These are phyloP conservation scores for Verbascum thapsus DNA, from an alignment of 257 asterid species.

Conservation along the genomic window DNA sequence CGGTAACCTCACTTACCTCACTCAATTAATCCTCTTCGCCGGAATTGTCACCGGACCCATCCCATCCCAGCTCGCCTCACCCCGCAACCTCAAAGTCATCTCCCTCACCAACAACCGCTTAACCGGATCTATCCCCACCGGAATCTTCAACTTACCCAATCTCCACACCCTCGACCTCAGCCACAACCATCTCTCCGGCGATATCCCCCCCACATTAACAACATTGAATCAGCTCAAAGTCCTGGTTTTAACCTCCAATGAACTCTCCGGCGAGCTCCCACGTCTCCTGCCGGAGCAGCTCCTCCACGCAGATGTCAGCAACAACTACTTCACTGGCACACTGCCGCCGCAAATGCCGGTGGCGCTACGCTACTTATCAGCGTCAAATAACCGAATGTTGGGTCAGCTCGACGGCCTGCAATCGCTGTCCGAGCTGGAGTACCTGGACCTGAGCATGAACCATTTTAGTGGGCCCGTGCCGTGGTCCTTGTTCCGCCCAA, in stretches of 20 bases:
- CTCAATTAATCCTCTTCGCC: conserved; percentile 65
- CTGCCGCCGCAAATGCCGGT: conserved; percentile 51
- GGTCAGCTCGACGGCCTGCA: conserved; percentile 57
- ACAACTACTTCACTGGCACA: conserved; percentile 51
- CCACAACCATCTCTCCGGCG: conserved; percentile 57
- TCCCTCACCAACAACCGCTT: conserved; percentile 68
- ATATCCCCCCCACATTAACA: conserved; percentile 37
- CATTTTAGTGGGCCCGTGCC: conserved; percentile 72
- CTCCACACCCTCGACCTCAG: conserved; percentile 85
- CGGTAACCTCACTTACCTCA: conserved; percentile 45
- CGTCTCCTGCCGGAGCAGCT: conserved; percentile 37
- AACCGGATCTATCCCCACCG: conserved; percentile 51
- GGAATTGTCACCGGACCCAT: conserved; percentile 82
- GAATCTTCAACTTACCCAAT: conserved; percentile 40
- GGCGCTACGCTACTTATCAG: conserved; percentile 61
- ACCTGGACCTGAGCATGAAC: conserved; percentile 80
- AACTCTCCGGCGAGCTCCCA: conserved; percentile 49
- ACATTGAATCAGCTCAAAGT: conserved; percentile 37
- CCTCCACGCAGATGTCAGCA: conserved; percentile 66
- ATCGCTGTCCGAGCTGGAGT: conserved; percentile 45
- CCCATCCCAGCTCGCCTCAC: conserved; percentile 45
- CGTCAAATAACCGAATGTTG: conserved; percentile 55
- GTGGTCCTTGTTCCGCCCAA: conserved; percentile 41
- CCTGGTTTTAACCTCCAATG: conserved; percentile 49
- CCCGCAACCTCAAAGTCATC: conserved; percentile 51